A percentile compares a stretch with the other conserved stretches of the same genome.
Evolutionary conservation across 306 rosid genomes (phyloP).

Genomic region (Dryas drummondii): DNA sequence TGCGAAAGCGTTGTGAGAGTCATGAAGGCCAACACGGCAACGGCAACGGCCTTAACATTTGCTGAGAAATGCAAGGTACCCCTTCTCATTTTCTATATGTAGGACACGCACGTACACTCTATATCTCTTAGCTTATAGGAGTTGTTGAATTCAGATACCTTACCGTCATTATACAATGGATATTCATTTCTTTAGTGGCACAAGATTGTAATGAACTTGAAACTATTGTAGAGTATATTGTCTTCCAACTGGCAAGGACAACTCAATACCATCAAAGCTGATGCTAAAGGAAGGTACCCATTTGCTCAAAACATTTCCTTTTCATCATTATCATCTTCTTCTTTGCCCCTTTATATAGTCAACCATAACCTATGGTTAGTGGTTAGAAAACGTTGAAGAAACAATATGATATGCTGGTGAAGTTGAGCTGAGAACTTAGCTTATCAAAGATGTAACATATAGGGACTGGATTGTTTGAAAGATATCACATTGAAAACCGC

Average conservation of each 20-base stretch:
- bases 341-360: background rate
- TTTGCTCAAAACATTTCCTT: background rate
- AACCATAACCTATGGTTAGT: conserved; percentile 1
- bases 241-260: conserved; percentile 85
- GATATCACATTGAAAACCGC: background rate
- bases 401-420: background rate
- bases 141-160: background rate
- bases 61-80: conserved; percentile 85
- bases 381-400: background rate
- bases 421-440: background rate
- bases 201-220: background rate
- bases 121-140: too few species aligned
- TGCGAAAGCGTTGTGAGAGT: conserved; percentile 1
- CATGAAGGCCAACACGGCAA: conserved; percentile 55
- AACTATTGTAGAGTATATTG: conserved; percentile 56
- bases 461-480: background rate
- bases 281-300: conserved; percentile 82
- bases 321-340: background rate
- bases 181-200: background rate
- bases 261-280: conserved; percentile 80
- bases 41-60: conserved; percentile 54
- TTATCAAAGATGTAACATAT: background rate
- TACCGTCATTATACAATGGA: background rate
- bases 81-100: conserved; percentile 2
- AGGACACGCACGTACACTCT: too few species aligned